phyloP scores from a whole-genome alignment of 805 yeast genomes.

The Yarrowia phangngaensis region DNA sequence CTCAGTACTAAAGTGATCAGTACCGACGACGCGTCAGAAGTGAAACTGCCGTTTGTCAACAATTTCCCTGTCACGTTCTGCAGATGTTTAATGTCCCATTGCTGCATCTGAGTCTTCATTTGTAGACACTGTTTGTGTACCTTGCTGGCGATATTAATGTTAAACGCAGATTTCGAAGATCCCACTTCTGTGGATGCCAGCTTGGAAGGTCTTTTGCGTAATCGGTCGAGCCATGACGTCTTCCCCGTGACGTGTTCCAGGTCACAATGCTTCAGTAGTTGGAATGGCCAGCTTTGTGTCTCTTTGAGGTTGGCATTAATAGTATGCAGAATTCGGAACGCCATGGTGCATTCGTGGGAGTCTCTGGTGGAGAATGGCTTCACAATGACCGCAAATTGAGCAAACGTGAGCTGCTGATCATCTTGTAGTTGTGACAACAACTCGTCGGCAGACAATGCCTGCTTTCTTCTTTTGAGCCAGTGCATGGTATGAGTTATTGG shows the following conservation, averaged over 20 bases:
- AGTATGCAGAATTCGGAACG: constrained; percentile 32
- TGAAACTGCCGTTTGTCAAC: constrained; percentile 25
- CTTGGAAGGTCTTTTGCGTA: constrained; percentile 22
- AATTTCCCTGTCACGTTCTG: constrained; percentile 33
- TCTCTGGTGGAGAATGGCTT: constrained; percentile 22
- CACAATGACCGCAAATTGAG: constrained; percentile 24
- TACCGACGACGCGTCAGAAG: constrained; percentile 36
- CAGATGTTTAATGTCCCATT: constrained; percentile 35
- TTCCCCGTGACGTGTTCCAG: constrained; percentile 31
- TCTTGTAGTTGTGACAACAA: constrained; percentile 24
- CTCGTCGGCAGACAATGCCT: constrained; percentile 22
- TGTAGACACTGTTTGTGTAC: constrained; percentile 9
- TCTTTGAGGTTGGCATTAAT: constrained; percentile 33
- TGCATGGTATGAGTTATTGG: no score
- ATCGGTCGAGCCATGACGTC: constrained; percentile 15
- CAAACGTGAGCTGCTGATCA: constrained; percentile 24
- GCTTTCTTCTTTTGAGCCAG: constrained; percentile 18
- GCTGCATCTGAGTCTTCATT: constrained; percentile 28
- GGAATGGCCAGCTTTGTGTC: constrained; percentile 36
- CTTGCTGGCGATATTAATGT: constrained; percentile 19
- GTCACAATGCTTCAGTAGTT: constrained; percentile 34
- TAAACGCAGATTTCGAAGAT: constrained; percentile 22
- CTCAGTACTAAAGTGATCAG: constrained; percentile 37
- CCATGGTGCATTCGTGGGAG: constrained; percentile 28
- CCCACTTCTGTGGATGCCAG: constrained; percentile 31